These are phyloP conservation scores for Pterocarpus macrocarpus DNA, from an alignment of 306 rosid genomes.

Conservation along the genomic window DNA sequence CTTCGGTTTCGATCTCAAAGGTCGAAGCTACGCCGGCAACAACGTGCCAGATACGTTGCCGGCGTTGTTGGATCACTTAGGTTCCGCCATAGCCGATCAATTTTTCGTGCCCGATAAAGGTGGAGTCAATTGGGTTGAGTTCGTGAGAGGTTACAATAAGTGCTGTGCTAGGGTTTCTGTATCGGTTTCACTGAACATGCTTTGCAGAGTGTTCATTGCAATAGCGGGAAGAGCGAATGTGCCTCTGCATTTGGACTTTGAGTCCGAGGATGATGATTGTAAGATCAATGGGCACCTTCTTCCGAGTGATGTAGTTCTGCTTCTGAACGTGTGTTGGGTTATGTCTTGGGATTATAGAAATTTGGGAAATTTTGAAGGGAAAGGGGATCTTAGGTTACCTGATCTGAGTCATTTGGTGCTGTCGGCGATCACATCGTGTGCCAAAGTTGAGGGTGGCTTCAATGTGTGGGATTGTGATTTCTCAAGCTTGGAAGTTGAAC, in stretches of 20 bases:
- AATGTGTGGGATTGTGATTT: conserved; percentile 70
- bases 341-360: conserved; percentile 68
- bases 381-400: conserved; percentile 55
- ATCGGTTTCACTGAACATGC: conserved; percentile 62
- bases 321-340: conserved; percentile 82
- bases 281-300: conserved; percentile 71
- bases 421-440: conserved; percentile 67
- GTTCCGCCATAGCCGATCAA: conserved; percentile 66
- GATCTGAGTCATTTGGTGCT: conserved; percentile 74
- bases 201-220: conserved; percentile 63
- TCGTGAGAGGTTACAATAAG: conserved; percentile 75
- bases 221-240: conserved; percentile 42
- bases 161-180: conserved; percentile 75
- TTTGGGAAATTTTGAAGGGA: conserved; percentile 44
- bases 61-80: conserved; percentile 66
- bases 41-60: conserved; percentile 58
- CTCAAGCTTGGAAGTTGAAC: conserved; percentile 63
- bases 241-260: conserved; percentile 65
- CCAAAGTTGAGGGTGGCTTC: conserved; percentile 52
- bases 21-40: conserved; percentile 45
- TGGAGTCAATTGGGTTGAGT: conserved; percentile 78
- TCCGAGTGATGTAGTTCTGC: conserved; percentile 65
- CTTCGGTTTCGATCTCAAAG: conserved; percentile 57
- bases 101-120: conserved; percentile 65
- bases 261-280: conserved; percentile 72